Evolutionary conservation across 345 rosid species (phyloP), one percentile per base, ranked within the genome.

Genomic region (Eutrema yunnanense): DNA sequence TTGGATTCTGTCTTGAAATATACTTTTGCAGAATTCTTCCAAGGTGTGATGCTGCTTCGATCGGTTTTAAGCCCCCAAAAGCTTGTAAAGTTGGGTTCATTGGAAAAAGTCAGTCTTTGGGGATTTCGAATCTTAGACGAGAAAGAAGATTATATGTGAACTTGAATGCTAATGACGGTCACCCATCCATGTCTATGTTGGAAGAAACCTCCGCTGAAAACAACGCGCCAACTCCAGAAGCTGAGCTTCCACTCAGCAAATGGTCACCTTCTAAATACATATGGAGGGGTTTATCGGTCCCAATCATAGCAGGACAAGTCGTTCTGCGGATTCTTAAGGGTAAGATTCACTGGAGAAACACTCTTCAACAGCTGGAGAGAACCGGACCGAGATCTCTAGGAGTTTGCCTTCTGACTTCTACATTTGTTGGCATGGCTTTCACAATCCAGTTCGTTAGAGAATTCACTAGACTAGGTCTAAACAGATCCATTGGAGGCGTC

Each of bases 341-440:
- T 12, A 90, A 88, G 71, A 74, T 88, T 7, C 92, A 90, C 42
- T 86, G 92, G 89, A 84, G 81, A 73, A 90, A 90, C 72, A 90
- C 92, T 71, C 83, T 90, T 48, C 90, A 90, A 56, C 88, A 90
- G 81, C 76, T 90, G 49, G 94, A 90, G 81, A 88, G 96, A 81
- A 92, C 87, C 7, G 92, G 96, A 11, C 96, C 94, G 0, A 86
- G 38, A 71, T 90, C 96, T 2, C 86, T 90, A 2, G 96, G 96
- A 63, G 92, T 90, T 43, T 90, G 96, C 29, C 94, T 90, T 69
- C 76, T 90, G 54, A 90, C 96, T 13, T 76, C 96, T 0, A 88
- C 94, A 9, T 90, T 90, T 73, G 92, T 90, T 48, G 96, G 96
- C 12, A 90, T 88, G 96, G 96, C 94, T 51, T 90, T 90, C 78